phyloP scores from a whole-genome alignment of 805 yeast genomes.

The Metschnikowia similis region DNA sequence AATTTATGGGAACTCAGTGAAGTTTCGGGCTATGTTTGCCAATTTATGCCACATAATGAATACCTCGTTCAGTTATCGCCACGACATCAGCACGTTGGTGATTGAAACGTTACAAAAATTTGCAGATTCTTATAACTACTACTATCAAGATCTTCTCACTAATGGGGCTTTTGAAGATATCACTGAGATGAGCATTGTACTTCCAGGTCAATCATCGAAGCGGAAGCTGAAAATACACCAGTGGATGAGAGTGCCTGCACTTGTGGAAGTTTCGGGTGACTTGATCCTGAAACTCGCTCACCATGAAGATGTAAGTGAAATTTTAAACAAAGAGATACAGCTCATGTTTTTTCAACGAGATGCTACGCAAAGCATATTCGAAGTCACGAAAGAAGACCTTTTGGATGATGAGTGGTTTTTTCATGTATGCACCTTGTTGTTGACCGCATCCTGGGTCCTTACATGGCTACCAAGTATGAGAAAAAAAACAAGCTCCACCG shows the following conservation, averaged over 20 bases:
- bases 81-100: constrained; percentile 47
- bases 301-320: constrained; percentile 5
- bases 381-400: constrained; percentile 45
- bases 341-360: constrained; percentile 23
- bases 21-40: constrained; percentile 45
- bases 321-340: constrained; percentile 23
- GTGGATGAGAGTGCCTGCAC: constrained; percentile 32
- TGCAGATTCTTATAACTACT: constrained; percentile 30
- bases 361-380: constrained; percentile 19
- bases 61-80: constrained; percentile 56
- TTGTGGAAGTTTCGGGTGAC: constrained; percentile 21
- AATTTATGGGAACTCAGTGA: constrained; percentile 41
- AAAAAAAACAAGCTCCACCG: constrained; percentile 31
- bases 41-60: constrained; percentile 51
- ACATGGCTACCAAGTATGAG: constrained; percentile 57
- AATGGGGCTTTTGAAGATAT: constrained; percentile 24
- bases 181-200: constrained; percentile 12
- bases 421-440: constrained; percentile 48
- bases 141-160: constrained; percentile 33
- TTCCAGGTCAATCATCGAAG: constrained; percentile 12
- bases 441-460: constrained; percentile 53
- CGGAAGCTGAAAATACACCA: constrained; percentile 25
- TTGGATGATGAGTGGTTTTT: constrained; percentile 51
- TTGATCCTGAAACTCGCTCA: constrained; percentile 6
- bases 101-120: constrained; percentile 36